Percentiles rank a stretch among this genome's conserved stretches.
Conservation (phyloP, 179 eudicot species). For the Spergularia azorica region DNA sequence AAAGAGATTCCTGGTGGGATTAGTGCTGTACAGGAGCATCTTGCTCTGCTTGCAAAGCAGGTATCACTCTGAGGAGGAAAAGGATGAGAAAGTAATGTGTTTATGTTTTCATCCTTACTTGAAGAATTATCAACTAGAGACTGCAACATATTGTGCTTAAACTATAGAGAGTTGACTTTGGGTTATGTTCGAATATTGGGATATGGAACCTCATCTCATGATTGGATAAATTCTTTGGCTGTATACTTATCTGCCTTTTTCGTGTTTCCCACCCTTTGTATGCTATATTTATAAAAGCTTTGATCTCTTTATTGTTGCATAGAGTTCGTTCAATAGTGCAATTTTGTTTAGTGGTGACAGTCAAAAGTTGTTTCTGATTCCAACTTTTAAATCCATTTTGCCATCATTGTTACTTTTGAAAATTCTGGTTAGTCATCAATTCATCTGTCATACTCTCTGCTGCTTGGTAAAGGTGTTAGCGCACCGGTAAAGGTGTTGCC, state of each 20-base stretch:
- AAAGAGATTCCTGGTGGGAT: constrained; percentile 70
- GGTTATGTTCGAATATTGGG: background rate
- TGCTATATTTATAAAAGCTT: background rate
- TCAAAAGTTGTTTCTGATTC: background rate
- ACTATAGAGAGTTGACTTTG: background rate
- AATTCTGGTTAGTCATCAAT: background rate
- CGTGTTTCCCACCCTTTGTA: background rate
- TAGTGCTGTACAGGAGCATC: constrained; percentile 58
- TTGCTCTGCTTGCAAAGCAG: constrained; percentile 69
- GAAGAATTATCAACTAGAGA: no score
- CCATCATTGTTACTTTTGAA: background rate
- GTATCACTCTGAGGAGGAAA: constrained; percentile 31
- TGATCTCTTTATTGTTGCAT: background rate
- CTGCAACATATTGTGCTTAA: background rate
- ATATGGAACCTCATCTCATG: background rate
- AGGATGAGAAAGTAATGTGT: background rate
- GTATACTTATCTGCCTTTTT: constrained; percentile 2
- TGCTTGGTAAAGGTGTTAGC: no score
- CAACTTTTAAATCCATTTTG: background rate
- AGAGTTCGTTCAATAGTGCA: background rate
- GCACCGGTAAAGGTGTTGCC: no score
- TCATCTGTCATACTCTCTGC: background rate
- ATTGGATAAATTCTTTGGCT: background rate
- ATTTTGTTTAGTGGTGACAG: background rate
- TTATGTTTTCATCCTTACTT: background rate